These are phyloP conservation scores for Leptomonas seymouri DNA, from an alignment of 208 protist species.

Conservation along the genomic window DNA sequence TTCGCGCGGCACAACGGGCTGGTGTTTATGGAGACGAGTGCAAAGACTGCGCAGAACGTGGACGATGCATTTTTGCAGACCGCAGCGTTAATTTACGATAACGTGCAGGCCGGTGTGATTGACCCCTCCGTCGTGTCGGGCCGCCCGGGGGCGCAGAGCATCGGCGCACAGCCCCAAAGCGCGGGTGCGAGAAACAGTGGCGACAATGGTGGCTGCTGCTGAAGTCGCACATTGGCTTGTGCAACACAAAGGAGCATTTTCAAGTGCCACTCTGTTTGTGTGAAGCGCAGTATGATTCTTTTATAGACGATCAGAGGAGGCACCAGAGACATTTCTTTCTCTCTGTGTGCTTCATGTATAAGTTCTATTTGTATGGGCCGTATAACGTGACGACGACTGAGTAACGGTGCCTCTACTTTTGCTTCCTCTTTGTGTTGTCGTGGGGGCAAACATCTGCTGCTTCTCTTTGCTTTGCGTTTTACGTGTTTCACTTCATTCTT, in stretches of 20 bases:
- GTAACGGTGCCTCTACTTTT: too few species aligned
- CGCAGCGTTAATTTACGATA: constrained; percentile 95
- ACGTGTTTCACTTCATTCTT: too few species aligned
- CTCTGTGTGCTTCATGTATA: too few species aligned
- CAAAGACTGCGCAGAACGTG: constrained; percentile 97
- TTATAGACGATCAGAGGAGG: too few species aligned
- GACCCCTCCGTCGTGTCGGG: constrained; percentile 83
- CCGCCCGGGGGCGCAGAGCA: constrained; percentile 27
- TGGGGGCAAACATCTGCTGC: too few species aligned
- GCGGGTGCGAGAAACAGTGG: constrained; percentile 6
- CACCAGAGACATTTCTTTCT: too few species aligned
- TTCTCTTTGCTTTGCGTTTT: too few species aligned
- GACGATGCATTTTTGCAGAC: constrained; percentile 97
- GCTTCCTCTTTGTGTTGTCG: too few species aligned
- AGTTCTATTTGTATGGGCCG: too few species aligned
- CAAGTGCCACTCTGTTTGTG: too few species aligned
- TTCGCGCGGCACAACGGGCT: constrained; percentile 97
- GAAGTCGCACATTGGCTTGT: not conserved
- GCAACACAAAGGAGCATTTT: not conserved
- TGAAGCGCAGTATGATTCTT: too few species aligned
- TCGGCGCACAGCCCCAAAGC: constrained; percentile 8
- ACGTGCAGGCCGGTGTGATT: constrained; percentile 94
- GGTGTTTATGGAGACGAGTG: constrained; percentile 98
- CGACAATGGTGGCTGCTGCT: constrained; percentile 5
- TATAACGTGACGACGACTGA: too few species aligned